Evolutionary conservation across 106 monocot species (phyloP).

Genomic region (Cymbidium sinense): DNA sequence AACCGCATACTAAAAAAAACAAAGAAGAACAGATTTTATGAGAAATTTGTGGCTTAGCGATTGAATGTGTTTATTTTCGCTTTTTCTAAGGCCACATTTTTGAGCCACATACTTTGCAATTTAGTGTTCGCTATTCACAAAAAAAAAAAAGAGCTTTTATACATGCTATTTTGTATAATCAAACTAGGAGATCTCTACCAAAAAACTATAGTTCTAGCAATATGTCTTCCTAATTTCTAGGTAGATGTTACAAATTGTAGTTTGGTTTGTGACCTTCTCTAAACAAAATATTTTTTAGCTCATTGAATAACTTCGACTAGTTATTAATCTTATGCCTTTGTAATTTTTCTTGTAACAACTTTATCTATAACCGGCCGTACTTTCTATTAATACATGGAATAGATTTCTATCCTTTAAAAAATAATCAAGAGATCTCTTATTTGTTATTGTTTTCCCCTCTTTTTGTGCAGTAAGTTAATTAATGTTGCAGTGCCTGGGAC

Average conservation of each 20-base stretch:
- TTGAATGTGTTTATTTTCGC: too few species aligned
- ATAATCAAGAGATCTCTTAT: background rate
- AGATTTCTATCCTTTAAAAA: background rate
- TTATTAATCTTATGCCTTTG: background rate
- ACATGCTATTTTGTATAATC: background rate
- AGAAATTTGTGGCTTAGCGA: too few species aligned
- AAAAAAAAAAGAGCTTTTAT: background rate
- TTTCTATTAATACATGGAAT: background rate
- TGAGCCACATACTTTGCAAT: too few species aligned
- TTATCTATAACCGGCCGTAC: background rate
- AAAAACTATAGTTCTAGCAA: background rate
- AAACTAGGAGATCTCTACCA: background rate
- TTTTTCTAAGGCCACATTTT: too few species aligned
- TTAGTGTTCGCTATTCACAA: background rate
- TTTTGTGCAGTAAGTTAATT: slow-evolving; percentile 68
- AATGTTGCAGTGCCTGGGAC: slow-evolving; percentile 94
- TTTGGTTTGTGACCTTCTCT: background rate
- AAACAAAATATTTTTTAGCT: too few species aligned
- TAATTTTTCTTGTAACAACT: background rate
- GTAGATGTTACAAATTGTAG: background rate
- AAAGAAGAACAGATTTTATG: too few species aligned
- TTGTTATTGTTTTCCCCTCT: background rate
- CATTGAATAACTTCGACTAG: background rate
- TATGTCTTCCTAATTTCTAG: background rate
- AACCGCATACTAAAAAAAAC: too few species aligned